phyloP scores from a whole-genome alignment of 2,329 filamentous ascomycete species.

The Lasiodiplodia citricola region DNA sequence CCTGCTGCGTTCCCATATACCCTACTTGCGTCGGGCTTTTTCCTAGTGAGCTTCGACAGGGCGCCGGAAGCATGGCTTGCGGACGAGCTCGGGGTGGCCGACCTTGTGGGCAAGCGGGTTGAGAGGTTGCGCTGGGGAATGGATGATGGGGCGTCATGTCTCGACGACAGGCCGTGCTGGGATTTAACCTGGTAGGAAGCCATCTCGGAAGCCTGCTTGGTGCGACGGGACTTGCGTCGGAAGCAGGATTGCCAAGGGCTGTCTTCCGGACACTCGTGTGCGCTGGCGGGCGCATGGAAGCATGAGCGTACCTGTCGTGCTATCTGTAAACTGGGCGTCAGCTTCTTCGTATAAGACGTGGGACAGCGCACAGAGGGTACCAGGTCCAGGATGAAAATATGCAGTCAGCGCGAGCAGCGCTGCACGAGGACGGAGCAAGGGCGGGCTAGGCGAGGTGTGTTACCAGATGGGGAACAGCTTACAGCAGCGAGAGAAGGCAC shows the following conservation, averaged over 20 bases:
- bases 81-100: slow-evolving; percentile 38
- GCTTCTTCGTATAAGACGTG: slow-evolving; percentile 19
- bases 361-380: slow-evolving; percentile 23
- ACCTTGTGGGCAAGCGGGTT: slow-evolving; percentile 44
- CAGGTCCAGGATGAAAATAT: slow-evolving; percentile 24
- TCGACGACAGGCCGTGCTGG: slow-evolving; percentile 41
- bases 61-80: slow-evolving; percentile 23
- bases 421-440: slow-evolving; percentile 20
- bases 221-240: slow-evolving; percentile 40
- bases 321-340: slow-evolving; percentile 17
- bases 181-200: slow-evolving; percentile 46
- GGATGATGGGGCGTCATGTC: slow-evolving; percentile 37
- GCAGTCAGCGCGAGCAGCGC: slow-evolving; percentile 26
- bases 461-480: slow-evolving; percentile 15
- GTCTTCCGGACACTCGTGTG: slow-evolving; percentile 38
- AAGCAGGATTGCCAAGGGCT: slow-evolving; percentile 34
- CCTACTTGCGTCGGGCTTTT: slow-evolving; percentile 32
- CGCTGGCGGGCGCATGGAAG: slow-evolving; percentile 48
- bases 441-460: slow-evolving; percentile 21
- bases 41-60: slow-evolving; percentile 33
- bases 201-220: slow-evolving; percentile 43
- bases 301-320: slow-evolving; percentile 34
- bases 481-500: slow-evolving; percentile 14
- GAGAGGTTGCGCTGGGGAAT: slow-evolving; percentile 37
- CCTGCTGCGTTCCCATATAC: slow-evolving; percentile 23